Base-by-base conservation (phyloP, 345 rosid genomes). In the Populus ilicifolia region DNA sequence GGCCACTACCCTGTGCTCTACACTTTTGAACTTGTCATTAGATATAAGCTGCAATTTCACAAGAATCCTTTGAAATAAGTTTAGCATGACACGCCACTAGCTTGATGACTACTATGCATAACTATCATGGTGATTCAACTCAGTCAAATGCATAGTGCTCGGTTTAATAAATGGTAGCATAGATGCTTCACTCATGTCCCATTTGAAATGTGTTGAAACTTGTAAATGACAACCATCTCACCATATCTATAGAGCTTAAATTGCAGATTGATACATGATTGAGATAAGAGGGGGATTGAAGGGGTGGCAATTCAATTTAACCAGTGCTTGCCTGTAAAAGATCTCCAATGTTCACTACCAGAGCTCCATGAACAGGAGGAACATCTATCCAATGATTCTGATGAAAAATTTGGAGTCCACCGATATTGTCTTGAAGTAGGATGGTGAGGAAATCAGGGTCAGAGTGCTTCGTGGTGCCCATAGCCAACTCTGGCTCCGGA, bases 321-420 rank as follows among this genome's bases (percentile, higher is more conserved):
- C 5, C 39, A 38, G 35, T 18, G 66, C 61, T 72, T 78, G 54
- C 76, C 78, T 79, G 78, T 27, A 74, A 33, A 36, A 79, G 62
- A 61, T 79, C 74, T 12, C 75, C 78, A 29, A 79, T 63, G 75
- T 79, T 79, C 10, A 79, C 65, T 1, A 74, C 43, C 1, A 74
- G 63, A 69, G 75, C 66, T n/a, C 71, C 78, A 16, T 16, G 70
- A 4, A 69, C 38, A 23, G 75, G 78, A 16, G 71, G 82, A 44
- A 74, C 75, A 63, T 79, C 65, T 11, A 74, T 36, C 82, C 78
- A 74, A 2, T 20, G 46, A 62, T 70, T 63, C 16, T 69, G 46
- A 69, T 79, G 78, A 69, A 74, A 70, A 43, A 79, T 27, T 69
- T 74, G 82, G 35, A 79, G 78, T 10, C 82, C 78, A 61, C 78